A percentile compares a stretch with the other conserved stretches of the same genome.
Evolutionary conservation across 306 rosid genomes (phyloP).

Genomic region (Acacia melanoxylon): DNA sequence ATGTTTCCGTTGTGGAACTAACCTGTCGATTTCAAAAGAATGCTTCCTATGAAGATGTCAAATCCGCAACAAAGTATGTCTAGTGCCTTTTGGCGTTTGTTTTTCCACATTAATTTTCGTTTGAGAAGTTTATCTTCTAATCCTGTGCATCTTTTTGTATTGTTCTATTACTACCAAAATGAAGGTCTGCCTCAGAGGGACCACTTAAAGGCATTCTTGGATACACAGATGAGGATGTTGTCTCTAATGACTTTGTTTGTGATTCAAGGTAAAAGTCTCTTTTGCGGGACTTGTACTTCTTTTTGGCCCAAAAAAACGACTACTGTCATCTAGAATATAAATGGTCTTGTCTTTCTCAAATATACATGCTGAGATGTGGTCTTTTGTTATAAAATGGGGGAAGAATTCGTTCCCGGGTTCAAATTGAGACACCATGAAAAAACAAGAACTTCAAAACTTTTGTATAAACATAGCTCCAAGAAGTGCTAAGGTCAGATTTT

Average conservation of each 20-base stretch:
- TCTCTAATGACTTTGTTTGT: slow-evolving; percentile 92
- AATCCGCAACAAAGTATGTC: slow-evolving; percentile 80
- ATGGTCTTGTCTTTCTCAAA: background rate
- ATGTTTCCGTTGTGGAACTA: slow-evolving; percentile 95
- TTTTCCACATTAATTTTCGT: background rate
- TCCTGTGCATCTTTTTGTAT: background rate
- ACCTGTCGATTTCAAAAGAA: slow-evolving; percentile 91
- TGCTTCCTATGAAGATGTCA: slow-evolving; percentile 89
- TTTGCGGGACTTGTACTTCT: background rate
- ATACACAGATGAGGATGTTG: slow-evolving; percentile 96
- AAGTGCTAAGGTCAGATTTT: background rate
- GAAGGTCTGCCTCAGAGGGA: slow-evolving; percentile 90
- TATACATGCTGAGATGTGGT: background rate
- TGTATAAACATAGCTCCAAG: slow-evolving; percentile 1
- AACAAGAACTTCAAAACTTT: background rate
- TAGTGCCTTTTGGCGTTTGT: background rate
- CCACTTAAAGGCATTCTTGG: slow-evolving; percentile 90
- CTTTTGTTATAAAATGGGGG: background rate
- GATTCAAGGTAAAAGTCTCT: slow-evolving; percentile 71
- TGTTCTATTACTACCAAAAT: slow-evolving; percentile 20
- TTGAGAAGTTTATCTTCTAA: slow-evolving; percentile 14
- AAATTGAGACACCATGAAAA: background rate
- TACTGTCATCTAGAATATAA: background rate
- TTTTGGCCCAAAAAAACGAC: background rate
- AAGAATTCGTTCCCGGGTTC: background rate